Percentiles rank a stretch among this genome's conserved stretches.
Conservation (phyloP, 1,284 basidiomycete genomes). For the Trametes versicolor region DNA sequence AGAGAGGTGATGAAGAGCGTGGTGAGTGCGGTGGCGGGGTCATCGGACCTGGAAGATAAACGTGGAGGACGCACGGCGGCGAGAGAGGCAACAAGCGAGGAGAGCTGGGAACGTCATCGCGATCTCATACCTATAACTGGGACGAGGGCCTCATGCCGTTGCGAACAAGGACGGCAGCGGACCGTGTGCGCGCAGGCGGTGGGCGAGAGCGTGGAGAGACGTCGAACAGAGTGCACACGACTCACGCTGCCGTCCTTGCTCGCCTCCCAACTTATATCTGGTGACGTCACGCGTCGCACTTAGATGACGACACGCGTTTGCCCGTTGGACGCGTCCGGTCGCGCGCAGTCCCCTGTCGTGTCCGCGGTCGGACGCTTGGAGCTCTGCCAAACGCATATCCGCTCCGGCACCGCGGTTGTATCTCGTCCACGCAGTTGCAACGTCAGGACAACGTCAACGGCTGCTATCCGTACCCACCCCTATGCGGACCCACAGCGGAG, state of each 20-base stretch:
- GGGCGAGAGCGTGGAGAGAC: constrained; percentile 1
- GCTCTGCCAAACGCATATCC: constrained; percentile 2
- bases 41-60: neutral
- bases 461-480: constrained; percentile 5
- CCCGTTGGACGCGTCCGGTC: constrained; percentile 25
- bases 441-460: constrained; percentile 14
- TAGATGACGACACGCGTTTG: constrained; percentile 31
- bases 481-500: constrained; percentile 7
- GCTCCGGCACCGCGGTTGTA: neutral
- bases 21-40: neutral
- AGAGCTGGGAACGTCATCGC: neutral
- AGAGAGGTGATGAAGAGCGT: neutral
- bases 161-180: constrained; percentile 2
- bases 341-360: neutral
- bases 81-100: neutral
- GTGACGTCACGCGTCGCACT: constrained; percentile 31
- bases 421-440: neutral
- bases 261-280: neutral
- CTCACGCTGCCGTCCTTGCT: neutral
- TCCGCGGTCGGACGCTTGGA: constrained; percentile 1
- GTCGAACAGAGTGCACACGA: constrained; percentile 5
- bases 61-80: neutral
- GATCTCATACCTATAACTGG: neutral
- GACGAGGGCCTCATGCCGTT: neutral
- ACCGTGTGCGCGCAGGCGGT: neutral